A percentile compares a stretch with the other conserved stretches of the same genome.
Conservation (phyloP, 192 early-diverging fungal species). For the Rhizophagus sp. region DNA sequence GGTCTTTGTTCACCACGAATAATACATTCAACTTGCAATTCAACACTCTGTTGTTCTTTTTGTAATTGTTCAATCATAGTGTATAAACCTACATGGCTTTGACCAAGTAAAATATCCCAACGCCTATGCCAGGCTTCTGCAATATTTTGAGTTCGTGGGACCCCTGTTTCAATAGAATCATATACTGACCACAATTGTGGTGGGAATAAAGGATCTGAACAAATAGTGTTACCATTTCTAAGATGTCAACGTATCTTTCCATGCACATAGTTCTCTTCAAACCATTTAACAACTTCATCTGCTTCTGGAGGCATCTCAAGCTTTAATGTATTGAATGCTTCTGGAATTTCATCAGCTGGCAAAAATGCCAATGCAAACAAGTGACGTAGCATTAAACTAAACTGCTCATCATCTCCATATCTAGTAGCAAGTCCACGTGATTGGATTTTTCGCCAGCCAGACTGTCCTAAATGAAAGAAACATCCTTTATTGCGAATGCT, state of each 20-base stretch:
- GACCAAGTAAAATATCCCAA: background rate
- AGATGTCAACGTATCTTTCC: too few relatives aligned
- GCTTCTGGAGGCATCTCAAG: background rate
- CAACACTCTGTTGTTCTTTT: background rate
- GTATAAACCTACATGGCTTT: background rate
- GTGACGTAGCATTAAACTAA: conserved; percentile 2
- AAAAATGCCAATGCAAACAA: conserved; percentile 7
- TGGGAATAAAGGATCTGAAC: background rate
- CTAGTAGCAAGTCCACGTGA: background rate
- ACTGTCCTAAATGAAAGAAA: background rate
- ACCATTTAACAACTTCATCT: background rate
- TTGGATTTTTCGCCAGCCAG: background rate
- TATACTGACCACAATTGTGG: background rate
- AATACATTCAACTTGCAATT: background rate
- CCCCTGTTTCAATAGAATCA: background rate
- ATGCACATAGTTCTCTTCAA: background rate
- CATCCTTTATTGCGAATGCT: background rate
- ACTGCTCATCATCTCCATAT: background rate
- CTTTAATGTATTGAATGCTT: conserved; percentile 3
- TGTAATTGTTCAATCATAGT: background rate
- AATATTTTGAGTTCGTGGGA: background rate
- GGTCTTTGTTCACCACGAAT: background rate
- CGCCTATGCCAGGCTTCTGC: background rate
- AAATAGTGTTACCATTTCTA: background rate
- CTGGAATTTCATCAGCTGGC: background rate